Conservation (phyloP, 1,284 basidiomycete genomes). For the Abortiporus biennis region DNA sequence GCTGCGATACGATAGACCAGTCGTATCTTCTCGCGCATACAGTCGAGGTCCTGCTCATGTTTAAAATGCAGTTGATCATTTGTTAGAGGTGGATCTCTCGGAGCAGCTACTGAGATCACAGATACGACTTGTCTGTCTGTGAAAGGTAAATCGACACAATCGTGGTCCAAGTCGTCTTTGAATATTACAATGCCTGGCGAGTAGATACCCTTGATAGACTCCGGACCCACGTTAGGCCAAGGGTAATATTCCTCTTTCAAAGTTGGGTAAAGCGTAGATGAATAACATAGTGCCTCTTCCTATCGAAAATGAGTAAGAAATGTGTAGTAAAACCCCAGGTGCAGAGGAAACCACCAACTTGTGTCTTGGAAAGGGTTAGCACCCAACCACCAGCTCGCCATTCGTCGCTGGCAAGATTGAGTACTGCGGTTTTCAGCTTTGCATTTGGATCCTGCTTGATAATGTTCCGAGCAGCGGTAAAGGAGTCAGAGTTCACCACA, state of each 20-base stretch:
- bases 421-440: slow-evolving; percentile 28
- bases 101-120: slow-evolving; percentile 40
- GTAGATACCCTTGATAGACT: slow-evolving; percentile 33
- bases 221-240: slow-evolving; percentile 38
- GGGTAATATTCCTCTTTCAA: slow-evolving; percentile 37
- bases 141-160: slow-evolving; percentile 29
- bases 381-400: slow-evolving; percentile 34
- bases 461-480: slow-evolving; percentile 29
- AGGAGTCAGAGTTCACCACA: slow-evolving; percentile 33
- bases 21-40: slow-evolving; percentile 35
- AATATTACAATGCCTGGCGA: slow-evolving; percentile 41
- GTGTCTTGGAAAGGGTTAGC: slow-evolving; percentile 26
- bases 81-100: slow-evolving; percentile 26
- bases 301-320: slow-evolving; percentile 4
- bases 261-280: slow-evolving; percentile 38
- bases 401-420: slow-evolving; percentile 38
- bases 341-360: slow-evolving; percentile 19
- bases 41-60: slow-evolving; percentile 24
- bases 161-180: slow-evolving; percentile 37
- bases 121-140: slow-evolving; percentile 31
- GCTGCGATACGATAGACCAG: slow-evolving; percentile 39
- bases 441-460: slow-evolving; percentile 21
- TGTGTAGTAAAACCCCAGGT: neutral
- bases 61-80: slow-evolving; percentile 22
- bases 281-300: slow-evolving; percentile 39